phyloP scores from a whole-genome alignment of 139 green algal species.

The Chlorella ohadii region DNA sequence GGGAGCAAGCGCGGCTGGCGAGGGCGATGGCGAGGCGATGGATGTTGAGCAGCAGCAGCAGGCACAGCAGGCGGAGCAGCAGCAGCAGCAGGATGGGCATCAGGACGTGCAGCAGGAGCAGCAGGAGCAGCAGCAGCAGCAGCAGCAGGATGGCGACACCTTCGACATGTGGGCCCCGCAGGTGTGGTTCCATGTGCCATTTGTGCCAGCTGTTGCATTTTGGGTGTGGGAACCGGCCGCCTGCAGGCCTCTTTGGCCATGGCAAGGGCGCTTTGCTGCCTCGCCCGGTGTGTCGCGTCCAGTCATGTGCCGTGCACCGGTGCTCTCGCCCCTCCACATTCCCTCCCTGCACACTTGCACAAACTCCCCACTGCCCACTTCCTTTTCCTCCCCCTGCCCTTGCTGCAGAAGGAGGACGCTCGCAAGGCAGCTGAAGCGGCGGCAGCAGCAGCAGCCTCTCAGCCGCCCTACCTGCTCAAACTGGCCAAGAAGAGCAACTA shows the following conservation, averaged over 20 bases:
- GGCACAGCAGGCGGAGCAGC: background rate
- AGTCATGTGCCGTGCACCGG: too few relatives aligned
- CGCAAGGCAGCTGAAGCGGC: background rate
- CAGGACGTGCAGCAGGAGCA: background rate
- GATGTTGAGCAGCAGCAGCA: background rate
- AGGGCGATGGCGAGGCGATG: background rate
- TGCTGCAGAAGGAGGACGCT: conserved; percentile 7
- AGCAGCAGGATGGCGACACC: background rate
- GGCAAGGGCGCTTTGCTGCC: background rate
- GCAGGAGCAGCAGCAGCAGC: background rate
- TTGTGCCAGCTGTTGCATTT: too few relatives aligned
- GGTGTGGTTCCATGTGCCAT: background rate
- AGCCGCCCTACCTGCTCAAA: conserved; percentile 17
- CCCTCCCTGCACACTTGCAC: too few relatives aligned
- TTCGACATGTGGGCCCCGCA: conserved; percentile 39
- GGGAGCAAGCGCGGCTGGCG: background rate
- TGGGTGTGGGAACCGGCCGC: too few relatives aligned
- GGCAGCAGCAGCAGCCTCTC: background rate
- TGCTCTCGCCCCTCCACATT: too few relatives aligned
- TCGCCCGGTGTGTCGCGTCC: too few relatives aligned
- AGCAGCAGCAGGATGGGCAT: background rate
- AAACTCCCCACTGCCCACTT: too few relatives aligned
- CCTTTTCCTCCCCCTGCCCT: background rate
- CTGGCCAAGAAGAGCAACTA: background rate
- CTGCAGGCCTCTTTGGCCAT: too few relatives aligned